Evolutionary conservation across 1,284 basidiomycete species (phyloP).

Genomic region (Psilocybe mexicana): DNA sequence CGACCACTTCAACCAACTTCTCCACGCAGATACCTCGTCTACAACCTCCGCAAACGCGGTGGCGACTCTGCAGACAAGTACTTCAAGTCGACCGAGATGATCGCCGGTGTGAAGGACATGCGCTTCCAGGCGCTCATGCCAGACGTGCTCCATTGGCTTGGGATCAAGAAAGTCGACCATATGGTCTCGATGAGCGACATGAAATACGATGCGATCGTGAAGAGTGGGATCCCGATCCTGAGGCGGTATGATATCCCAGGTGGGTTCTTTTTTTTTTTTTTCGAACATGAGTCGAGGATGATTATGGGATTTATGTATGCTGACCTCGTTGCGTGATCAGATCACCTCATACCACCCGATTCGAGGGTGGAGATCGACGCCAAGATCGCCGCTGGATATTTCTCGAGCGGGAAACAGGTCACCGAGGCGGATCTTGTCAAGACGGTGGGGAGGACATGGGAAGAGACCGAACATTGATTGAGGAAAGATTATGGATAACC

Average conservation of each 20-base stretch:
- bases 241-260: constrained; percentile 86
- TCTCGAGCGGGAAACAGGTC: constrained; percentile 77
- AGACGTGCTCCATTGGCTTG: constrained; percentile 93
- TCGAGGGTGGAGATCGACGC: constrained; percentile 95
- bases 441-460: constrained; percentile 91
- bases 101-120: constrained; percentile 96
- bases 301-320: neutral
- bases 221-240: constrained; percentile 83
- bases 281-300: too few relatives aligned
- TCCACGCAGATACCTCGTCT: constrained; percentile 73
- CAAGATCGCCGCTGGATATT: constrained; percentile 93
- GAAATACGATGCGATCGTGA: constrained; percentile 94
- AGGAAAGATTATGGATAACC: too few relatives aligned
- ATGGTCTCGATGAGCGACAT: constrained; percentile 94
- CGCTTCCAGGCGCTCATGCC: constrained; percentile 96
- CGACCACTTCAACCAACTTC: neutral
- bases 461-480: constrained; percentile 69
- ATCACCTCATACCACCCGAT: constrained; percentile 87
- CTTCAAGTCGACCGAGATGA: constrained; percentile 91
- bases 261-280: constrained; percentile 27
- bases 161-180: constrained; percentile 85
- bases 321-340: constrained; percentile 27
- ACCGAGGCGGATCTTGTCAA: constrained; percentile 76
- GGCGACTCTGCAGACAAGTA: constrained; percentile 92
- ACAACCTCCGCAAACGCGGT: constrained; percentile 93